Percentiles rank a stretch among this genome's conserved stretches.
These are phyloP conservation scores for Camellia japonica DNA, from an alignment of 148 eudicot genomes.

Conservation along the genomic window DNA sequence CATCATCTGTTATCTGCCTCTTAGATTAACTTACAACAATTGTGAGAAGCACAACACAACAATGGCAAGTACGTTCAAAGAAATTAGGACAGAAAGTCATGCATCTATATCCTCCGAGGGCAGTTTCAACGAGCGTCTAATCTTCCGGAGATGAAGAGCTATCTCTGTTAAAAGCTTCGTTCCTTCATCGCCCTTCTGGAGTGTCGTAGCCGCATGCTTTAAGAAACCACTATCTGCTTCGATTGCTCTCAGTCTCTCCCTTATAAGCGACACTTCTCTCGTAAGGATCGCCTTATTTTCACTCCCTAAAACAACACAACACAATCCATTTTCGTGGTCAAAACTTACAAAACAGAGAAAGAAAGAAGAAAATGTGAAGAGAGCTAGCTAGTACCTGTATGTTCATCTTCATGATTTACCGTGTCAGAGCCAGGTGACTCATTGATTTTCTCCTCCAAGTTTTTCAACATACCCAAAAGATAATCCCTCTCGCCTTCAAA, in stretches of 20 bases:
- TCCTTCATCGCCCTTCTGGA: constrained; percentile 60
- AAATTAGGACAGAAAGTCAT: constrained; percentile 14
- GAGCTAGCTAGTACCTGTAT: constrained; percentile 24
- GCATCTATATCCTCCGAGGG: constrained; percentile 28
- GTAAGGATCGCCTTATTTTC: constrained; percentile 32
- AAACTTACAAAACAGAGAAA: background rate
- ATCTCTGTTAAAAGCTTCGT: constrained; percentile 57
- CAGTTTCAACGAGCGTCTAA: constrained; percentile 28
- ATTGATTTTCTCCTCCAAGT: constrained; percentile 39
- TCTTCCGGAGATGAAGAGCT: constrained; percentile 56
- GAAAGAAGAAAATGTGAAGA: background rate
- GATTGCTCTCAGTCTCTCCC: constrained; percentile 49
- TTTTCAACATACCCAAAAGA: constrained; percentile 46
- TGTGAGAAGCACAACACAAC: background rate
- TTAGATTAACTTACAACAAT: background rate
- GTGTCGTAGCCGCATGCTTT: constrained; percentile 53
- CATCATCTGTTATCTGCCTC: background rate
- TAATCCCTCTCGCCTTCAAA: constrained; percentile 49
- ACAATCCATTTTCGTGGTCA: background rate
- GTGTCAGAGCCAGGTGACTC: background rate
- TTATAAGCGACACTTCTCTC: constrained; percentile 46
- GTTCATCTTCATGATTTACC: constrained; percentile 22
- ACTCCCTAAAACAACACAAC: constrained; percentile 21
- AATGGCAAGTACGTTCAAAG: constrained; percentile 4
- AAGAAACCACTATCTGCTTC: constrained; percentile 65